These are phyloP conservation scores for Blumeria graminis DNA, from an alignment of 2,329 filamentous ascomycete genomes.

Conservation along the genomic window DNA sequence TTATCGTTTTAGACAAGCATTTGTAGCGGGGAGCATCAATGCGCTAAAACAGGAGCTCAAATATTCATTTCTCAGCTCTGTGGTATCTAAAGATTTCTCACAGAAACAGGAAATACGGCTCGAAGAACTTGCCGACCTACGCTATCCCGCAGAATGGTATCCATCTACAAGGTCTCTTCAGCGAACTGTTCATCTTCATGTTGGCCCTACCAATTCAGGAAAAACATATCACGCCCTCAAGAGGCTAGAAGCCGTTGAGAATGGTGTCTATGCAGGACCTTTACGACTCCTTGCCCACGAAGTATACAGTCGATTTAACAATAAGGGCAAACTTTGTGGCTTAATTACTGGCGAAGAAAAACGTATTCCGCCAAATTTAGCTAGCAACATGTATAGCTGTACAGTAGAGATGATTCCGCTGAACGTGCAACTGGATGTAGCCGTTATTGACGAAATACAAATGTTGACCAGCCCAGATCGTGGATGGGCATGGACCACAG, in stretches of 20 bases:
- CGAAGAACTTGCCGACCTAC: conserved; percentile 47
- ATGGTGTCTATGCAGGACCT: conserved; percentile 76
- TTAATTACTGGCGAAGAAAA: conserved; percentile 83
- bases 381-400: conserved; percentile 48
- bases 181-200: conserved; percentile 71
- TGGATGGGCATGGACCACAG: conserved; percentile 88
- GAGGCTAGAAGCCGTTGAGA: conserved; percentile 49
- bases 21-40: conserved; percentile 25
- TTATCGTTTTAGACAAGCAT: conserved; percentile 28
- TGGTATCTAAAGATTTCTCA: conserved; percentile 32
- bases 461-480: conserved; percentile 68
- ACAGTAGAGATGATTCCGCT: conserved; percentile 73
- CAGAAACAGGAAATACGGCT: conserved; percentile 23
- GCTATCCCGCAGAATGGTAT: conserved; percentile 85
- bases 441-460: conserved; percentile 95
- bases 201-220: conserved; percentile 91
- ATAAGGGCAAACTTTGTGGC: conserved; percentile 52
- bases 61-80: conserved; percentile 40
- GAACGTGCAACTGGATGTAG: conserved; percentile 40
- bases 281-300: conserved; percentile 77
- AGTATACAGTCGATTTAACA: conserved; percentile 68
- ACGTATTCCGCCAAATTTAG: conserved; percentile 34
- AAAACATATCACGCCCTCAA: conserved; percentile 92
- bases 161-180: conserved; percentile 59
- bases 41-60: conserved; percentile 34